phyloP scores from a whole-genome alignment of 495 filamentous ascomycete genomes.

The Penicillium simplicissimum region DNA sequence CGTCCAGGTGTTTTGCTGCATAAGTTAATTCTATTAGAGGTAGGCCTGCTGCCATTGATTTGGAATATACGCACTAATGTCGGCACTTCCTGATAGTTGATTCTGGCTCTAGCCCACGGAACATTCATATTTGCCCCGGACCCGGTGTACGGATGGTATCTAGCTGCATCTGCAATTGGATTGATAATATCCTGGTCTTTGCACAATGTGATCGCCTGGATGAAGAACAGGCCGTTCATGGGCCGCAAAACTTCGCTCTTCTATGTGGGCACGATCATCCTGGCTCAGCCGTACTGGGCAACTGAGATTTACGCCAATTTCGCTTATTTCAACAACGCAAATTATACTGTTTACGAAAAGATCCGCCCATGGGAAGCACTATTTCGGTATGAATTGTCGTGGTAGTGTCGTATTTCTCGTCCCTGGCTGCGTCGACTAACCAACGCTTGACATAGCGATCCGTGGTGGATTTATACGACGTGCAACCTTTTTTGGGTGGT shows the following conservation, averaged over 20 bases:
- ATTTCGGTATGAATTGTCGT: slow-evolving; percentile 23
- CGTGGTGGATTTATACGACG: slow-evolving; percentile 53
- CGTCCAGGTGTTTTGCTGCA: slow-evolving; percentile 31
- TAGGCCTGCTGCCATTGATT: slow-evolving; percentile 3
- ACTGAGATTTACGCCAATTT: slow-evolving; percentile 39
- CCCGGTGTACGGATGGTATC: slow-evolving; percentile 33
- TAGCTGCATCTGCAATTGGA: slow-evolving; percentile 32
- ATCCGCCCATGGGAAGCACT: slow-evolving; percentile 48
- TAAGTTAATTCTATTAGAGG: slow-evolving; percentile 38
- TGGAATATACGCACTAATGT: background rate
- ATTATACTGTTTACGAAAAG: slow-evolving; percentile 34
- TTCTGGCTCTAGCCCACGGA: slow-evolving; percentile 24
- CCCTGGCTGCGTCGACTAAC: background rate
- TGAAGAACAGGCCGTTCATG: slow-evolving; percentile 36
- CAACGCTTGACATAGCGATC: slow-evolving; percentile 33
- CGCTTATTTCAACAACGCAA: slow-evolving; percentile 36
- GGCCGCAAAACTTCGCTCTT: slow-evolving; percentile 17
- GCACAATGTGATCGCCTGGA: slow-evolving; percentile 39
- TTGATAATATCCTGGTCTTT: slow-evolving; percentile 33
- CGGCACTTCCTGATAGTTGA: slow-evolving; percentile 1
- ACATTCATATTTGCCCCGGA: slow-evolving; percentile 31
- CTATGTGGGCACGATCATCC: slow-evolving; percentile 26
- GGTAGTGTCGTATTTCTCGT: background rate
- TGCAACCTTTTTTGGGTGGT: slow-evolving; percentile 45
- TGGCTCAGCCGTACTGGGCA: slow-evolving; percentile 34